These are phyloP conservation scores for Lactarius hengduanensis DNA, from an alignment of 768 basidiomycete genomes.

Conservation along the genomic window DNA sequence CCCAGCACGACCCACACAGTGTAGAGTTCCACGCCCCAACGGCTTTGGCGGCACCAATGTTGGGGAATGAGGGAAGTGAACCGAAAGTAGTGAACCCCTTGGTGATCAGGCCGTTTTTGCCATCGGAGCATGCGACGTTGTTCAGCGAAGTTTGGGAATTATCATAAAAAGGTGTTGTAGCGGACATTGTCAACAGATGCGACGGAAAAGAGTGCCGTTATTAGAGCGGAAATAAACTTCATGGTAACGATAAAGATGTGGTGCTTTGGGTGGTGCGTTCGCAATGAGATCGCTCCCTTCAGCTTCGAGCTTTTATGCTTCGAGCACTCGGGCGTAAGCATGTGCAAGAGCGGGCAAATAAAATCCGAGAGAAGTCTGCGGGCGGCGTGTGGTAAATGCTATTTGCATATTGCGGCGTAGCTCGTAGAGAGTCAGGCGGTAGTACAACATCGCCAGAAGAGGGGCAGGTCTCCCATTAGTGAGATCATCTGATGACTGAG, in stretches of 20 bases:
- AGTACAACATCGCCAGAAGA: background rate
- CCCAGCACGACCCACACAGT: constrained; percentile 9
- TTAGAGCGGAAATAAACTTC: background rate
- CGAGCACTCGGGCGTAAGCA: background rate
- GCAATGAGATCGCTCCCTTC: background rate
- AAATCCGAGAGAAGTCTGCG: background rate
- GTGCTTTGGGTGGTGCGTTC: background rate
- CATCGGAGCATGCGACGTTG: constrained; percentile 31
- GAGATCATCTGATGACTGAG: background rate
- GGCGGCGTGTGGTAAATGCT: background rate
- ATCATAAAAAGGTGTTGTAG: constrained; percentile 14
- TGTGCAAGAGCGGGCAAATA: background rate
- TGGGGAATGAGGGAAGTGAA: constrained; percentile 27
- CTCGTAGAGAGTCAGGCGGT: background rate
- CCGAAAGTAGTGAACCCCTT: constrained; percentile 26
- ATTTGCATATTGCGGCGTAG: background rate
- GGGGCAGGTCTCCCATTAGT: background rate
- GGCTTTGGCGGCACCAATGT: constrained; percentile 31
- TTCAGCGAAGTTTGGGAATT: constrained; percentile 12
- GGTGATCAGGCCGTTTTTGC: constrained; percentile 24
- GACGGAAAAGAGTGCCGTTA: background rate
- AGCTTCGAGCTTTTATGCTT: background rate
- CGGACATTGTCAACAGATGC: constrained; percentile 5
- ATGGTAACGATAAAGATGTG: background rate
- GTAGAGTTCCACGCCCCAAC: constrained; percentile 31